Base-by-base conservation (phyloP, 371 early-diverging fungal genomes). In the Batkoa obscura region DNA sequence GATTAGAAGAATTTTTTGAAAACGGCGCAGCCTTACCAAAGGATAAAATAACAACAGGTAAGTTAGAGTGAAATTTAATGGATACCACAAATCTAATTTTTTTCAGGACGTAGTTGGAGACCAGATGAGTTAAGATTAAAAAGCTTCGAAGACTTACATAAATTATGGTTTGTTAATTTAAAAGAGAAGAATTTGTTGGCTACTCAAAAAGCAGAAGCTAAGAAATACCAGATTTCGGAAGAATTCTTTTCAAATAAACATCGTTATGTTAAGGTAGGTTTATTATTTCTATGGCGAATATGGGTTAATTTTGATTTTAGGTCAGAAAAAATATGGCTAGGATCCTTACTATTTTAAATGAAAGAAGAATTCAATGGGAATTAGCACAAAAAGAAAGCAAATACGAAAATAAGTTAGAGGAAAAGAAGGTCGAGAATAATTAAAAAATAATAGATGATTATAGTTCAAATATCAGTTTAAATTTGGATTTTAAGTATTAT, bases 81-180 rank as follows among this genome's bases (percentile, higher is more conserved):
- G 23, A 23, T 23, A 23, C 23, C 23, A 23, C 23, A 23, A 23
- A n/a, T 15, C 9, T 41, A 17, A 2, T 12, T n/a, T 36, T 12
- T 13, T 30, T 5, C 61, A 88, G 92, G 96, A 30, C 82, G 95
- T 12, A 74, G 90, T 41, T 96, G 97, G 97, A 72, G 75, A 50
- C 86, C 88, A 6, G 75, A 79, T 43, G 95, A 94, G 68, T 76
- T 96, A 56, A 78, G 95, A 32, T 66, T 71, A 55, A 96, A 96
- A 73, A 84, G 84, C 33, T 96, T 93, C 72, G 93, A 94, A 33
- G 97, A 96, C 69, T 74, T 96, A 59, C 97, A 94, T 72, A 86
- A 84, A 67, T 72, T 96, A 62, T 96, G 97, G 97, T 86, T 81
- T 64, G 80, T 93, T 36, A 77, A 93, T 65, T 72, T 92, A 55